Conservation (phyloP, 116 monocot genomes). For the Posidonia oceanica region DNA sequence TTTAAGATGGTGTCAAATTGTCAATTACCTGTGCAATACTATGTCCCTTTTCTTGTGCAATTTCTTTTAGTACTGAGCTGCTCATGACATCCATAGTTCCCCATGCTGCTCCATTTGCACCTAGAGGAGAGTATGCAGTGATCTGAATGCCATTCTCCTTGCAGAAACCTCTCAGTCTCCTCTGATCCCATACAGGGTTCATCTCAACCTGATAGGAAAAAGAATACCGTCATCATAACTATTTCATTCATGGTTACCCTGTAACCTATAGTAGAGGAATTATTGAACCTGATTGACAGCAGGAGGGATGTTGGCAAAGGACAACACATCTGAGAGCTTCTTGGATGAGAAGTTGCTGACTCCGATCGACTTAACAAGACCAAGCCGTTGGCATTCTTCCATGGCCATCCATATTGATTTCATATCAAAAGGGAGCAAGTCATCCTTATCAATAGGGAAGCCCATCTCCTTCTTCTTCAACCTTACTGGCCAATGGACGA, state of each 20-base stretch:
- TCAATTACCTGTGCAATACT: slow-evolving; percentile 7
- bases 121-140: slow-evolving; percentile 29
- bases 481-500: slow-evolving; percentile 38
- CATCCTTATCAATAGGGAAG: slow-evolving; percentile 5
- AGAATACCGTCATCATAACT: not conserved
- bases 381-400: slow-evolving; percentile 38
- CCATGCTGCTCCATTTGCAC: slow-evolving; percentile 9
- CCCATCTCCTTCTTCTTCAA: not conserved
- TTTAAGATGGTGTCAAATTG: not conserved
- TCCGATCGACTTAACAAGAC: slow-evolving; percentile 38
- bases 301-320: slow-evolving; percentile 26
- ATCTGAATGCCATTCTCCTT: slow-evolving; percentile 20
- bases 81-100: slow-evolving; percentile 9
- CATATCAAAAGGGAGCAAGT: slow-evolving; percentile 17
- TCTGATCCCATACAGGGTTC: slow-evolving; percentile 25
- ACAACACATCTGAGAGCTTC: slow-evolving; percentile 24
- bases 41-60: slow-evolving; percentile 22
- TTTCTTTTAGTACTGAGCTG: slow-evolving; percentile 16
- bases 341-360: slow-evolving; percentile 43
- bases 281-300: slow-evolving; percentile 36
- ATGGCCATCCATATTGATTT: slow-evolving; percentile 36
- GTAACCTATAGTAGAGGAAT: no score
- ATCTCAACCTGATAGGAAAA: slow-evolving; percentile 5
- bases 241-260: no score
- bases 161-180: slow-evolving; percentile 29